These are phyloP conservation scores for Euphrasia confusa DNA, from an alignment of 257 asterid species.

Conservation along the genomic window DNA sequence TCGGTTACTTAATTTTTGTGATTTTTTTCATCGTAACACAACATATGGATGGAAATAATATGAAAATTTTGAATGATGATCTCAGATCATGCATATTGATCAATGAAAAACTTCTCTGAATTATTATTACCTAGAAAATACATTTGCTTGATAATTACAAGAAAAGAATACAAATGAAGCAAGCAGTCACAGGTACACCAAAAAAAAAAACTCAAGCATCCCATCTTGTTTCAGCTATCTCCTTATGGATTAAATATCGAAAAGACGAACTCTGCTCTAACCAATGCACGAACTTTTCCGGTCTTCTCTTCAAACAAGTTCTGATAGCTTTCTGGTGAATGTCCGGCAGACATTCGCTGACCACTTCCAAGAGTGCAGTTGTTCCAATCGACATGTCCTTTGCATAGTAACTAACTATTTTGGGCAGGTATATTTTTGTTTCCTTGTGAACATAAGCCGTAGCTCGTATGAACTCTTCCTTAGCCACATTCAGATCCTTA, in stretches of 20 bases:
- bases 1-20: too few relatives aligned
- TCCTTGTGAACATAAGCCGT: conserved; percentile 54
- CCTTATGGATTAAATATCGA: conserved; percentile 65
- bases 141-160: conserved; percentile 28
- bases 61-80: too few relatives aligned
- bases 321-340: conserved; percentile 48
- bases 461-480: conserved; percentile 66
- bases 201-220: conserved; percentile 21
- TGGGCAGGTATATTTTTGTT: conserved; percentile 64
- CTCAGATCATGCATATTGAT: too few relatives aligned
- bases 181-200: background rate
- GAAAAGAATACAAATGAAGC: conserved; percentile 15
- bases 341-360: conserved; percentile 44
- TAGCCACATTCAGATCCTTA: conserved; percentile 61
- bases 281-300: conserved; percentile 66
- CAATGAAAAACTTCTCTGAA: conserved; percentile 1
- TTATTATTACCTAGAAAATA: conserved; percentile 13
- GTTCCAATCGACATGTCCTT: conserved; percentile 70
- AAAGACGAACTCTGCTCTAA: conserved; percentile 59
- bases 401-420: conserved; percentile 50
- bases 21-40: too few relatives aligned
- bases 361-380: conserved; percentile 48
- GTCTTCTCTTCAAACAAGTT: conserved; percentile 40
- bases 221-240: conserved; percentile 37
- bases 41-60: too few relatives aligned